A percentile compares a stretch with the other conserved stretches of the same genome.
phyloP scores from a whole-genome alignment of 129 eudicot genomes.

The Glebionis coronaria region DNA sequence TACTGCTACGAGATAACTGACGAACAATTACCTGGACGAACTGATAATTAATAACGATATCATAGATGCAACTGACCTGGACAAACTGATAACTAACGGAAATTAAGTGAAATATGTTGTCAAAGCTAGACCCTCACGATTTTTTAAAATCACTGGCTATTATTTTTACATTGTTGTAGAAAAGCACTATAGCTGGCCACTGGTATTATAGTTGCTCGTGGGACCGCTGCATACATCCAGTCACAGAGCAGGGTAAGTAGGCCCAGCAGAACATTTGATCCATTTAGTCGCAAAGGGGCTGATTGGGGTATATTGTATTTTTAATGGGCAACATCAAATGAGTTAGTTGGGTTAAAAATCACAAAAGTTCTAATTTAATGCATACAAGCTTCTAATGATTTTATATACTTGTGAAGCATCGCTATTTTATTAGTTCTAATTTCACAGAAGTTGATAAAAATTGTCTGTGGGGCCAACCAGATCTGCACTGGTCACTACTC shows the following conservation, averaged over 20 bases:
- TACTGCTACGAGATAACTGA: no score
- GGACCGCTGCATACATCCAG: slow-evolving; percentile 85
- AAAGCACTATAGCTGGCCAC: slow-evolving; percentile 71
- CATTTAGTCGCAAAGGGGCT: background rate
- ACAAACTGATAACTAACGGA: background rate
- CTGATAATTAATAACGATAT: no score
- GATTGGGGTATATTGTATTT: background rate
- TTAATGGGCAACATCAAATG: no score
- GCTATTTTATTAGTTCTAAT: background rate
- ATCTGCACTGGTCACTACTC: no score
- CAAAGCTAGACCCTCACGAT: background rate
- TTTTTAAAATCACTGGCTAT: background rate
- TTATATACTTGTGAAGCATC: background rate
- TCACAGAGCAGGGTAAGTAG: slow-evolving; percentile 51
- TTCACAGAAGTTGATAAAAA: no score
- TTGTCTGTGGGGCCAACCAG: no score
- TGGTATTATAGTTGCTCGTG: slow-evolving; percentile 84
- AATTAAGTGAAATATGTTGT: background rate
- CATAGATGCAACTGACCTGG: no score
- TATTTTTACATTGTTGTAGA: slow-evolving; percentile 42
- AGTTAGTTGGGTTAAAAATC: background rate
- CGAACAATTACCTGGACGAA: no score
- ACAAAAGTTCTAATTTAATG: background rate
- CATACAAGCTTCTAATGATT: background rate
- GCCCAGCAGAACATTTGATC: slow-evolving; percentile 25